Evolutionary conservation across 106 monocot species (phyloP).

Genomic region (Dendrobium catenatum): DNA sequence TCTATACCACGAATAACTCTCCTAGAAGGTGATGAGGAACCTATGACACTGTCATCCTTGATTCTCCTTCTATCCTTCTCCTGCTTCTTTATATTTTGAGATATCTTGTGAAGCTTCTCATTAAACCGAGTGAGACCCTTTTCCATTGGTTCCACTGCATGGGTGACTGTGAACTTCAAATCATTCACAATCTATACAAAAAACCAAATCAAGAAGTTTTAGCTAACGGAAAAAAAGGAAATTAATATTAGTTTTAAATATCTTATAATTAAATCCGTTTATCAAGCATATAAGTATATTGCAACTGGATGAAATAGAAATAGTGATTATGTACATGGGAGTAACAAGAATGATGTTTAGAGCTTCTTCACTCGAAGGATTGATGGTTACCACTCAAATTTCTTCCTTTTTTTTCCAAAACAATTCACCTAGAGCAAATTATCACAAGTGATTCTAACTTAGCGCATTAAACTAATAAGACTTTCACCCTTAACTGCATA

Average conservation of each 20-base stretch:
- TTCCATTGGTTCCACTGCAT: conserved; percentile 91
- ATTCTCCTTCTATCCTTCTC: conserved; percentile 57
- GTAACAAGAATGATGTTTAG: too few relatives aligned
- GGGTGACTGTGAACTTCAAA: conserved; percentile 88
- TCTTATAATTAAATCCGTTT: neutral
- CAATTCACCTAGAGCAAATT: too few relatives aligned
- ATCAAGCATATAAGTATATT: neutral
- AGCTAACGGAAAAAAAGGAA: neutral
- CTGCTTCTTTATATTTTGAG: conserved; percentile 81
- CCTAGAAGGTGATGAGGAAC: conserved; percentile 32
- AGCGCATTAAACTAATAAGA: too few relatives aligned
- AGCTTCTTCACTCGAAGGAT: too few relatives aligned
- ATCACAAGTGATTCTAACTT: too few relatives aligned
- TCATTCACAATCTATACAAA: conserved; percentile 77
- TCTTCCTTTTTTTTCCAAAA: too few relatives aligned
- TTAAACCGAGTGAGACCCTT: conserved; percentile 77
- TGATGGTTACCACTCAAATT: too few relatives aligned
- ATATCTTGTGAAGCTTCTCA: conserved; percentile 86
- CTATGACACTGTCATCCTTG: conserved; percentile 83
- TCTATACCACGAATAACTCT: conserved; percentile 77
- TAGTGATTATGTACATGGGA: neutral
- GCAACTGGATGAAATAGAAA: neutral
- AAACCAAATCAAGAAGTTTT: conserved; percentile 3
- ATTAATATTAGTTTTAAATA: neutral
- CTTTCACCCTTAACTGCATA: neutral